Evolutionary conservation across 208 protist genomes (phyloP).

Genomic region (Plasmodiophora brassicae): DNA sequence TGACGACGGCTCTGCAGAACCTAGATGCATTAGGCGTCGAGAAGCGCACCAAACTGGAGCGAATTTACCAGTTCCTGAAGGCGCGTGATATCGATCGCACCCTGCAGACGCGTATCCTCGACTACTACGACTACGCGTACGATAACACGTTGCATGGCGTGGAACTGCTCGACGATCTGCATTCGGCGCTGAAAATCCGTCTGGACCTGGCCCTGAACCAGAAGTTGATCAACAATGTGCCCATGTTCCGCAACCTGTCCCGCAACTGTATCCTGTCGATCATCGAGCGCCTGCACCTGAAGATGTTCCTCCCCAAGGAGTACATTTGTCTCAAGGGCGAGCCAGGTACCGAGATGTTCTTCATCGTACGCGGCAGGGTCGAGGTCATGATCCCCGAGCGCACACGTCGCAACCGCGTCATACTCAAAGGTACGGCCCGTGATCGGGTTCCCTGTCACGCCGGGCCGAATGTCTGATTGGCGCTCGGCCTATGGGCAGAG

Average conservation of each 20-base stretch:
- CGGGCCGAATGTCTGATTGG: no score
- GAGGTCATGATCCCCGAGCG: neutral
- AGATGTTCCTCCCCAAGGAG: conserved; percentile 33
- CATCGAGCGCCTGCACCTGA: neutral
- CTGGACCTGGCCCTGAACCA: conserved; percentile 21
- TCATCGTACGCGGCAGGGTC: neutral
- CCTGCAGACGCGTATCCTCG: neutral
- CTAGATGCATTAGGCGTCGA: neutral
- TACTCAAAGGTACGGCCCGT: neutral
- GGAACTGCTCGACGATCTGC: neutral
- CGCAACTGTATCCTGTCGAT: neutral
- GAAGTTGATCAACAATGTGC: conserved; percentile 32
- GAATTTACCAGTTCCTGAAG: conserved; percentile 29
- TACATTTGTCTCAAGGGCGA: conserved; percentile 23
- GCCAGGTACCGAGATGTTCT: conserved; percentile 29
- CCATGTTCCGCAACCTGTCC: neutral
- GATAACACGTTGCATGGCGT: neutral
- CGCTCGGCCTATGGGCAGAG: neutral
- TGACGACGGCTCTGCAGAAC: neutral
- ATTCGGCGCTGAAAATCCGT: neutral
- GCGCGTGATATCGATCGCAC: neutral
- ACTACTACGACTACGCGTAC: conserved; percentile 28
- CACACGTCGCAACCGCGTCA: neutral
- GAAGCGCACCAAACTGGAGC: conserved; percentile 23
- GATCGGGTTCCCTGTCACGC: no score